Conservation (phyloP, 768 basidiomycete genomes). For the Erythrobasidium yunnanense region DNA sequence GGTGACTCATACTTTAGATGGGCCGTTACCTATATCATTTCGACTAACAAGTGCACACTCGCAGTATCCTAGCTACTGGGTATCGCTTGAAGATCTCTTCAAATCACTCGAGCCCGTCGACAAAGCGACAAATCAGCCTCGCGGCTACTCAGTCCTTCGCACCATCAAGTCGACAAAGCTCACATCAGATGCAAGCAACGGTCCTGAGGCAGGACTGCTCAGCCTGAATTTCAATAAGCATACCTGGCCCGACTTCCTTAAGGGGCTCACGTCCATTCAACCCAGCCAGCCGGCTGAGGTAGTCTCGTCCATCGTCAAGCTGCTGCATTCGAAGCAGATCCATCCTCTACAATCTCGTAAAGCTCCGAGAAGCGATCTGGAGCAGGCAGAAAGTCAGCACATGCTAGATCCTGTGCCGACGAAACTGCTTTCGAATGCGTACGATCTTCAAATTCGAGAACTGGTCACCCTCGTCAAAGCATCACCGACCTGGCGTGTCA, state of each 20-base stretch:
- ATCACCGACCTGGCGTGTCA: not conserved
- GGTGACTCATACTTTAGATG: not conserved
- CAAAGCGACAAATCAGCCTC: slow-evolving; percentile 33
- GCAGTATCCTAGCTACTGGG: slow-evolving; percentile 31
- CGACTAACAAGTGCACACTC: too few relatives aligned
- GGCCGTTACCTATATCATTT: not conserved
- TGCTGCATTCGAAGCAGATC: too few relatives aligned
- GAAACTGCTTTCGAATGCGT: not conserved
- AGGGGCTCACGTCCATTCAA: not conserved
- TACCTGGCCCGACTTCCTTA: not conserved
- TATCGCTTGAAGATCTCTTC: slow-evolving; percentile 25
- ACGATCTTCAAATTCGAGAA: not conserved
- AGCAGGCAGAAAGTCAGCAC: not conserved
- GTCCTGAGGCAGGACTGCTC: not conserved
- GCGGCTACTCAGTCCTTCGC: slow-evolving; percentile 14
- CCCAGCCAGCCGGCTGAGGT: not conserved
- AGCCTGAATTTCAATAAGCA: slow-evolving; percentile 2
- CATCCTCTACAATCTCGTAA: too few relatives aligned
- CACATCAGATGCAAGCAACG: not conserved
- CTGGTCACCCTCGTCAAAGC: not conserved
- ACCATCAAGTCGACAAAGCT: too few relatives aligned
- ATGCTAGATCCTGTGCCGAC: not conserved
- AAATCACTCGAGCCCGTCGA: slow-evolving; percentile 32
- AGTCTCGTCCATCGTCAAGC: too few relatives aligned
- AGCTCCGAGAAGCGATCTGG: too few relatives aligned